A percentile compares a stretch with the other conserved stretches of the same genome.
These are phyloP conservation scores for Echria macrotheca DNA, from an alignment of 495 filamentous ascomycete species.

Conservation along the genomic window DNA sequence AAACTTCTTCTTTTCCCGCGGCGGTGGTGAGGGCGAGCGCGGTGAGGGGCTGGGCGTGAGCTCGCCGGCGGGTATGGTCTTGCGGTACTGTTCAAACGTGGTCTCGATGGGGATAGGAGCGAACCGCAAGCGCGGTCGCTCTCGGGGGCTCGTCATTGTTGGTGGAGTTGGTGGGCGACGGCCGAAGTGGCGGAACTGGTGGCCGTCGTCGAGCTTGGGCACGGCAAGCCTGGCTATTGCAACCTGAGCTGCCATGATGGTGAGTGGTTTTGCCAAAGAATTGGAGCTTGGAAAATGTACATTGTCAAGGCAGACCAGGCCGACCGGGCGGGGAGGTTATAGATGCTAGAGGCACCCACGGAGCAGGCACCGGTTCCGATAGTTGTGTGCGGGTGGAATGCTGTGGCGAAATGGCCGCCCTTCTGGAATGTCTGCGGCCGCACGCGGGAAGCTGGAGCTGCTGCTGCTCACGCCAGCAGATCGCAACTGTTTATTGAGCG, in stretches of 20 bases:
- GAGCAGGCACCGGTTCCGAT: background rate
- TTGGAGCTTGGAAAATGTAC: background rate
- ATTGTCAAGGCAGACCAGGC: background rate
- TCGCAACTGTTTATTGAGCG: background rate
- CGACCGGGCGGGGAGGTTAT: background rate
- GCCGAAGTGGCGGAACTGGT: background rate
- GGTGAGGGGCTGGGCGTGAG: slow-evolving; percentile 49
- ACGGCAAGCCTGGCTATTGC: background rate
- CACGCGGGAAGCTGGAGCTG: background rate
- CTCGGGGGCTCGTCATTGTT: slow-evolving; percentile 23
- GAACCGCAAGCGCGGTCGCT: slow-evolving; percentile 44
- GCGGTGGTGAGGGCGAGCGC: slow-evolving; percentile 30
- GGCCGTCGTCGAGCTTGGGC: background rate
- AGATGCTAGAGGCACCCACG: background rate
- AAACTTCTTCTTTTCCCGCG: slow-evolving; percentile 44
- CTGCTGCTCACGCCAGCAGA: slow-evolving; percentile 7
- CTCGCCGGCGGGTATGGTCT: slow-evolving; percentile 36
- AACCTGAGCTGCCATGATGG: slow-evolving; percentile 1
- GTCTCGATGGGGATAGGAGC: slow-evolving; percentile 57
- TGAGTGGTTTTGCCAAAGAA: slow-evolving; percentile 2
- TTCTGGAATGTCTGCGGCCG: slow-evolving; percentile 4
- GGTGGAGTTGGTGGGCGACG: background rate
- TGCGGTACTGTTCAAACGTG: slow-evolving; percentile 48
- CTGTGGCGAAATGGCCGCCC: background rate
- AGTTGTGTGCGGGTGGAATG: background rate